Evolutionary conservation across 768 basidiomycete species (phyloP).

Genomic region (Dioszegia aurantiaca): DNA sequence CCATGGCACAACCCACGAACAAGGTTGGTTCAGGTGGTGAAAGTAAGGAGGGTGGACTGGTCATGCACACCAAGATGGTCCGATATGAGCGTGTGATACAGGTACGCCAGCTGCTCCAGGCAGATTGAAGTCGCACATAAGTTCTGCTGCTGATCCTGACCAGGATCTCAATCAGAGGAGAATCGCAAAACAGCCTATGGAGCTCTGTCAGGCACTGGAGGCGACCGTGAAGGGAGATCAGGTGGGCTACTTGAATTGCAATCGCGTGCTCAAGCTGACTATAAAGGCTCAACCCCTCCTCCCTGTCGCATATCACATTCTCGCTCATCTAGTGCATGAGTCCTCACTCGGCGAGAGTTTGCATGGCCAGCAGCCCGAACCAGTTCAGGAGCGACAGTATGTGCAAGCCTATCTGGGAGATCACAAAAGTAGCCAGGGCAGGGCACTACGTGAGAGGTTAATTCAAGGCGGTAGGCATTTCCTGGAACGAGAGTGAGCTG

Average conservation of each 20-base stretch:
- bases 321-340: conserved; percentile 51
- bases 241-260: conserved; percentile 16
- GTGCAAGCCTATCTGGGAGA: conserved; percentile 72
- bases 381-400: conserved; percentile 75
- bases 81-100: conserved; percentile 81
- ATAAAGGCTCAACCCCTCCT: conserved; percentile 48
- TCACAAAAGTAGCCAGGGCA: conserved; percentile 61
- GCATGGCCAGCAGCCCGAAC: conserved; percentile 44
- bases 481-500: conserved; percentile 70
- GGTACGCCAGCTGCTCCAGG: conserved; percentile 57
- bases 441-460: conserved; percentile 69
- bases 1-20: conserved; percentile 33
- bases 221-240: conserved; percentile 40
- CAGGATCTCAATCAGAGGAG: conserved; percentile 42
- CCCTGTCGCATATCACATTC: conserved; percentile 50
- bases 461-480: conserved; percentile 73
- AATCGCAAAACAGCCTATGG: conserved; percentile 38
- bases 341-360: conserved; percentile 44
- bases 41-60: conserved; percentile 36
- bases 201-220: conserved; percentile 40
- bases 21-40: conserved; percentile 18
- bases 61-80: conserved; percentile 64
- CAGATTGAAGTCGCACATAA: background rate
- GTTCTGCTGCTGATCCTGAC: background rate
- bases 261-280: background rate